These are phyloP conservation scores for Apostasia shenzhenica DNA, from an alignment of 106 monocot genomes.

Conservation along the genomic window DNA sequence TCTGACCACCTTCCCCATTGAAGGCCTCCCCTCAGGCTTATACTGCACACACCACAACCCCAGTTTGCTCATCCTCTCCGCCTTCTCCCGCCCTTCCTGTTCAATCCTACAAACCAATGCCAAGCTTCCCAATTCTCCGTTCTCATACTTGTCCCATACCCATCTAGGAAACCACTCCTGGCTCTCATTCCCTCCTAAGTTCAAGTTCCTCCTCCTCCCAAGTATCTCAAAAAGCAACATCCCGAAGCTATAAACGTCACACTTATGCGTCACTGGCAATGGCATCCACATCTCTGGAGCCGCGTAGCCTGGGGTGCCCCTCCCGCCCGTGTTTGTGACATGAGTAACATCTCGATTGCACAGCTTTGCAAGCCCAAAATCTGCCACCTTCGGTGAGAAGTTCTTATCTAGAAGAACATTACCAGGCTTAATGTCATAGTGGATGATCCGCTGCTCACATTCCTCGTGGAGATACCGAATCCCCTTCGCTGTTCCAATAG, in stretches of 20 bases:
- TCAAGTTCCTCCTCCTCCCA: slow-evolving; percentile 22
- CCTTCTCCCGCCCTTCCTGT: slow-evolving; percentile 5
- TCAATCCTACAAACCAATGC: slow-evolving; percentile 6
- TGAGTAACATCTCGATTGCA: slow-evolving; percentile 8
- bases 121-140: neutral
- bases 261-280: slow-evolving; percentile 18
- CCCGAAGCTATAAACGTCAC: slow-evolving; percentile 31
- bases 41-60: slow-evolving; percentile 33
- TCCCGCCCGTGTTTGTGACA: neutral
- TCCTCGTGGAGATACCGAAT: slow-evolving; percentile 23
- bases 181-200: neutral
- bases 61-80: slow-evolving; percentile 21
- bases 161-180: slow-evolving; percentile 23
- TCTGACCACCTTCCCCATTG: slow-evolving; percentile 26
- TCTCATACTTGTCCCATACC: slow-evolving; percentile 25
- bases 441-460: slow-evolving; percentile 15
- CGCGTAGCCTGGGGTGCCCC: slow-evolving; percentile 27
- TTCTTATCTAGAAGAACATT: slow-evolving; percentile 24
- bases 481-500: slow-evolving; percentile 18
- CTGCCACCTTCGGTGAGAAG: slow-evolving; percentile 25
- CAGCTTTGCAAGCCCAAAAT: slow-evolving; percentile 33
- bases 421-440: slow-evolving; percentile 34
- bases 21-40: slow-evolving; percentile 18
- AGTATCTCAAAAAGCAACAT: slow-evolving; percentile 26
- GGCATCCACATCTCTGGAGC: slow-evolving; percentile 27